phyloP scores from a whole-genome alignment of 1,139 yeast genomes.

The Scheffersomyces titani region DNA sequence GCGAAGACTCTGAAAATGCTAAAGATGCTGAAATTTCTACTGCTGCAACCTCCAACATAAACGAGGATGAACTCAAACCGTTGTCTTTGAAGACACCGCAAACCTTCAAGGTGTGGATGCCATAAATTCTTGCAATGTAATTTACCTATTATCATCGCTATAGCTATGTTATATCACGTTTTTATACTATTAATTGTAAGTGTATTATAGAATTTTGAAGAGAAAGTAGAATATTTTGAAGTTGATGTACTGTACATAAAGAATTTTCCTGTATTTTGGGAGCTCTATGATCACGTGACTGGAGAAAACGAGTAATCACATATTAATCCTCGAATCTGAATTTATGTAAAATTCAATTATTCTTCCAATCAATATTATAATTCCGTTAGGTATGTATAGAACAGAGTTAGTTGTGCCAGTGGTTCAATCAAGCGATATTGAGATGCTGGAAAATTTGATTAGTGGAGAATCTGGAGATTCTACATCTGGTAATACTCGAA shows the following conservation, averaged over 20 bases:
- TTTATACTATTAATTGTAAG: no score
- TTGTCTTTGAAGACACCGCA: constrained; percentile 82
- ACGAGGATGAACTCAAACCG: constrained; percentile 53
- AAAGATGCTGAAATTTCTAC: constrained; percentile 11
- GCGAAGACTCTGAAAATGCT: constrained; percentile 11
- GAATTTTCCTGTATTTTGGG: no score
- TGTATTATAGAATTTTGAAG: neutral
- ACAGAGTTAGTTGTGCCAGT: neutral
- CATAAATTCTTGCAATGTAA: constrained; percentile 17
- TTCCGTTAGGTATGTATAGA: neutral
- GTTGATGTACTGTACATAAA: neutral
- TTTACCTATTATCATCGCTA: neutral
- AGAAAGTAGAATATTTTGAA: neutral
- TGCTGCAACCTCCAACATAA: constrained; percentile 7
- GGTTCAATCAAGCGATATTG: neutral
- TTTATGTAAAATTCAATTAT: no score
- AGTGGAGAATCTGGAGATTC: neutral
- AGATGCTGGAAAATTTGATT: neutral
- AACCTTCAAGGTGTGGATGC: constrained; percentile 85
- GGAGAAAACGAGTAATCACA: neutral
- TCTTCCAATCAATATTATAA: neutral
- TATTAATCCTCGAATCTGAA: neutral
- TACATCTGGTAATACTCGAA: neutral
- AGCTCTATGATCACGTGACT: neutral
- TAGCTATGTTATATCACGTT: neutral